Evolutionary conservation across 371 early-diverging fungal genomes (phyloP).

Genomic region (Mortierella sp.): DNA sequence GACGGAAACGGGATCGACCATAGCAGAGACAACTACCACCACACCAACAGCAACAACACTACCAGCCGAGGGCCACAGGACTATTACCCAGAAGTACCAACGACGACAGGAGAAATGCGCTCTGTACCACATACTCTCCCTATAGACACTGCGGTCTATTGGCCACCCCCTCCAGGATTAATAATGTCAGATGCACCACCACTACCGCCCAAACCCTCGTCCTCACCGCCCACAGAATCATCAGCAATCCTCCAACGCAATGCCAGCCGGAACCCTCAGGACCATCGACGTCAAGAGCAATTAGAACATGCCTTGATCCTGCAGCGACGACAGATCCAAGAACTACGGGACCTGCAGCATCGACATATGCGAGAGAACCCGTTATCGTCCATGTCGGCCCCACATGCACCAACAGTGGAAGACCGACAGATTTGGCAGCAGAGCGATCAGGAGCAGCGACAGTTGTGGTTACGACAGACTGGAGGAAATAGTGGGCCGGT

Average conservation of each 20-base stretch:
- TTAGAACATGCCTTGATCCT: background rate
- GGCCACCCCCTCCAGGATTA: slow-evolving; percentile 1
- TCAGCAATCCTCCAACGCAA: background rate
- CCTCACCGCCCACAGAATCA: background rate
- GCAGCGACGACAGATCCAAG: background rate
- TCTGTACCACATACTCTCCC: background rate
- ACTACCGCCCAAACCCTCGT: background rate
- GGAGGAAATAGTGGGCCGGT: background rate
- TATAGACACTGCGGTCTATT: background rate
- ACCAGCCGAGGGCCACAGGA: background rate
- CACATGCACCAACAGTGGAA: background rate
- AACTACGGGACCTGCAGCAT: background rate
- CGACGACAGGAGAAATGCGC: background rate
- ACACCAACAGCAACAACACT: background rate
- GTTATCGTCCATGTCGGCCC: background rate
- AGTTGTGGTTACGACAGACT: background rate
- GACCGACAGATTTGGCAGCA: slow-evolving; percentile 8
- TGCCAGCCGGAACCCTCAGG: background rate
- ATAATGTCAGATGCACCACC: background rate
- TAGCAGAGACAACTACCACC: background rate
- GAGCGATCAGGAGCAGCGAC: background rate
- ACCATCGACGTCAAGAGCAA: background rate
- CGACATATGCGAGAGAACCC: background rate
- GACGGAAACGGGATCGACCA: background rate
- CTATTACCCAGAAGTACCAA: background rate